Conservation (phyloP, 1,284 basidiomycete species). For the Pseudozyma pruni region DNA sequence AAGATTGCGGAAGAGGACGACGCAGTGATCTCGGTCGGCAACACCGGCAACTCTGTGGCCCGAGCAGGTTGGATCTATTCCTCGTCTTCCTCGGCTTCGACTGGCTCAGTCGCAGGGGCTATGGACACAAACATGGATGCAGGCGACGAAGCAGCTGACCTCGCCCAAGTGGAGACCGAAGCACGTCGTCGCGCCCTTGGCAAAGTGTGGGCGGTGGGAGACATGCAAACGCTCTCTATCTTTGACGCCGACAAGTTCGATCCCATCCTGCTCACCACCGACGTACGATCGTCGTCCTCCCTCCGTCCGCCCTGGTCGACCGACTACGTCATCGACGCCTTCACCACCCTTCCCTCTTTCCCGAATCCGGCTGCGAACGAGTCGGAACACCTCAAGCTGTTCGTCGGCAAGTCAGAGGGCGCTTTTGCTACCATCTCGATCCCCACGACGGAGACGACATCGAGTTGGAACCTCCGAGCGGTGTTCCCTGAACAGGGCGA, state of each 20-base stretch:
- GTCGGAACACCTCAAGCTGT: conserved; percentile 23
- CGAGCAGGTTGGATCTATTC: conserved; percentile 57
- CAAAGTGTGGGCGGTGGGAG: conserved; percentile 60
- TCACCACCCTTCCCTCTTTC: conserved; percentile 24
- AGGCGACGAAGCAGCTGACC: conserved; percentile 27
- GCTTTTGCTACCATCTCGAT: conserved; percentile 32
- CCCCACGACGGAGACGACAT: conserved; percentile 1
- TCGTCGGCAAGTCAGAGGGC: conserved; percentile 41
- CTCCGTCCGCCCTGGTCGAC: conserved; percentile 57
- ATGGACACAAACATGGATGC: conserved; percentile 32
- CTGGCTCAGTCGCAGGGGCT: conserved; percentile 1
- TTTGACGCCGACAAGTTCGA: conserved; percentile 65
- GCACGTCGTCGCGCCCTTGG: conserved; percentile 45
- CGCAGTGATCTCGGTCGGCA: conserved; percentile 63
- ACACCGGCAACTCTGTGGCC: conserved; percentile 61
- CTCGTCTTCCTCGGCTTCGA: neutral
- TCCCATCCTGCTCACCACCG: conserved; percentile 37
- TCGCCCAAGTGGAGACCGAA: conserved; percentile 34
- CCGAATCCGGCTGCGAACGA: conserved; percentile 5
- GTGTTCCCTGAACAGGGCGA: conserved; percentile 46
- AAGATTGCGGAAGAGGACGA: conserved; percentile 61
- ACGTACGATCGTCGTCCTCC: conserved; percentile 49
- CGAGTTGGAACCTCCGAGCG: conserved; percentile 26
- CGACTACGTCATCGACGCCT: conserved; percentile 64
- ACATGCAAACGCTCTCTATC: conserved; percentile 65